Conservation (phyloP, 2,329 filamentous ascomycete species). For the Hypoxylon sp. region DNA sequence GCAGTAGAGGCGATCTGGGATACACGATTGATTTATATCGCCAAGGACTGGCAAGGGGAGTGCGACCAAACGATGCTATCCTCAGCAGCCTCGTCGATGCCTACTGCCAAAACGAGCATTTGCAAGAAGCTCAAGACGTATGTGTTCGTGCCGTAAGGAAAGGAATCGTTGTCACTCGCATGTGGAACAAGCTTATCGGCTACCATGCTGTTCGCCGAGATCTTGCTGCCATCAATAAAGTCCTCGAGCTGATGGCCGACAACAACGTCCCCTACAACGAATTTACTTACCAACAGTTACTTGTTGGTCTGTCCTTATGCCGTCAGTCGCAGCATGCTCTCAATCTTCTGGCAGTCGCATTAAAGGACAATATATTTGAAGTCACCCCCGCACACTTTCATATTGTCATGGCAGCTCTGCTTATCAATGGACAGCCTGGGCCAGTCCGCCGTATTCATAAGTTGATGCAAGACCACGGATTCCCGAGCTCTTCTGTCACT, state of each 20-base stretch:
- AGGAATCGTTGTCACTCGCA: constrained; percentile 65
- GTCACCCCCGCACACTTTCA: constrained; percentile 64
- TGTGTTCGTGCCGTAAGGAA: constrained; percentile 67
- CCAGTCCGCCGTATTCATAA: constrained; percentile 58
- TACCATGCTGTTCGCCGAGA: constrained; percentile 74
- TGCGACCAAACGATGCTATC: constrained; percentile 69
- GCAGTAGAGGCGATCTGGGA: constrained; percentile 78
- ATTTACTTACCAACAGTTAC: constrained; percentile 63
- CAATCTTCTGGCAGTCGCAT: constrained; percentile 60
- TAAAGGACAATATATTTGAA: constrained; percentile 59
- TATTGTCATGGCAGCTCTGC: constrained; percentile 65
- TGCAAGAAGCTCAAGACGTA: constrained; percentile 68
- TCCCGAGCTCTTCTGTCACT: constrained; percentile 59
- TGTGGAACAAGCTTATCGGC: constrained; percentile 84
- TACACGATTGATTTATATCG: constrained; percentile 74
- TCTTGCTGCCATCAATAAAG: constrained; percentile 61
- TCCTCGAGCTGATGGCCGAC: constrained; percentile 64
- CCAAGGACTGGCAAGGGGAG: constrained; percentile 66
- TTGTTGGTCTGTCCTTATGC: constrained; percentile 63
- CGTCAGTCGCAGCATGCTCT: constrained; percentile 64
- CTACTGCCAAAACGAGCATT: constrained; percentile 69
- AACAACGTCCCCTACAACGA: constrained; percentile 61
- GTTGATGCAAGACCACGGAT: constrained; percentile 58
- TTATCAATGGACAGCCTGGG: constrained; percentile 59
- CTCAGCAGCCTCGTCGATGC: constrained; percentile 75